Percentiles rank a stretch among this genome's conserved stretches.
These are phyloP conservation scores for Pestalotiopsis sp. DNA, from an alignment of 2,329 filamentous ascomycete genomes.

Conservation along the genomic window DNA sequence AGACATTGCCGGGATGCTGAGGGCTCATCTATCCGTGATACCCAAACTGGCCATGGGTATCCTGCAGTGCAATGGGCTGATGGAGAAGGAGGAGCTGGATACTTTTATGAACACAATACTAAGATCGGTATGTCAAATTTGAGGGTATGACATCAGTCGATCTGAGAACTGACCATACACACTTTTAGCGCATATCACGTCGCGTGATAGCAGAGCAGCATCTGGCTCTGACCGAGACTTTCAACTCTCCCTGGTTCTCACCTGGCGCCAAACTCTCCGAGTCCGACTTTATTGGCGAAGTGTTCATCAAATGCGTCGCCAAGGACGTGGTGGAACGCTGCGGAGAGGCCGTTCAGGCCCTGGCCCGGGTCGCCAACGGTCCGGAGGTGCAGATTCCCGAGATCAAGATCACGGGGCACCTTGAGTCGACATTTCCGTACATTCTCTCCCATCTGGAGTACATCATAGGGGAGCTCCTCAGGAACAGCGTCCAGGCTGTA, in stretches of 20 bases:
- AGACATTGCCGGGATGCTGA: constrained; percentile 76
- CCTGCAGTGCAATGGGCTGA: constrained; percentile 82
- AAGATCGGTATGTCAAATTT: constrained; percentile 67
- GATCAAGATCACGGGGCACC: constrained; percentile 81
- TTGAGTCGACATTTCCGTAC: constrained; percentile 91
- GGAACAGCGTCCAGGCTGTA: constrained; percentile 92
- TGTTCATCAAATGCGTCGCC: constrained; percentile 91
- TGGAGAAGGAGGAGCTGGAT: constrained; percentile 82
- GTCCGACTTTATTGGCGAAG: constrained; percentile 90
- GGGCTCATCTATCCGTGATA: constrained; percentile 90
- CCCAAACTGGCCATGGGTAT: constrained; percentile 94
- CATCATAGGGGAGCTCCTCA: constrained; percentile 90
- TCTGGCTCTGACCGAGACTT: constrained; percentile 91
- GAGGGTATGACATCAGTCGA: not conserved
- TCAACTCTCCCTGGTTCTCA: constrained; percentile 87
- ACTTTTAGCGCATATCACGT: constrained; percentile 79
- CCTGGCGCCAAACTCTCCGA: constrained; percentile 73
- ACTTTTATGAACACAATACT: constrained; percentile 94
- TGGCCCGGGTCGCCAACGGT: constrained; percentile 77
- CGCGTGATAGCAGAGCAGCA: constrained; percentile 98
- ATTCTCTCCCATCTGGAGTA: constrained; percentile 97
- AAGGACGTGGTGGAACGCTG: constrained; percentile 87
- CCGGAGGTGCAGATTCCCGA: constrained; percentile 73
- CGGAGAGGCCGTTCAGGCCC: constrained; percentile 72
- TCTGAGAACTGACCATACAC: not conserved